Percentiles rank a stretch among this genome's conserved stretches.
phyloP scores from a whole-genome alignment of 2,329 filamentous ascomycete genomes.

The Fusarium globosum region DNA sequence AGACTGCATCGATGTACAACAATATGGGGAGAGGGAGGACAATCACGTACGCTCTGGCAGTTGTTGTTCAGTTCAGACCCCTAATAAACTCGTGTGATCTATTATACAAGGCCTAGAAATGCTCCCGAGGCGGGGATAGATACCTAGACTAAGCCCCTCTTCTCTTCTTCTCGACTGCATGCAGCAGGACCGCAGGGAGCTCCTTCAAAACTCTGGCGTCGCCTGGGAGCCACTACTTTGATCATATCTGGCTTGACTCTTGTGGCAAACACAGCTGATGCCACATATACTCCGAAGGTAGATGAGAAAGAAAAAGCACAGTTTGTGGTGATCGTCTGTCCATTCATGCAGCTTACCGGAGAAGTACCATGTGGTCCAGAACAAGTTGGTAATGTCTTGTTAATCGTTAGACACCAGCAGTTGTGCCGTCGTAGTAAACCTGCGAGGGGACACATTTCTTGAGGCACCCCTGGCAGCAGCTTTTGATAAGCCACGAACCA shows the following conservation, averaged over 20 bases:
- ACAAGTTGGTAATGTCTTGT: neutral
- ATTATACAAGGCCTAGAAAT: constrained; percentile 17
- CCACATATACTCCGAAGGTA: neutral
- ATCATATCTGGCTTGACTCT: neutral
- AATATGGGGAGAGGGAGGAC: neutral
- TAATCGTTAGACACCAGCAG: neutral
- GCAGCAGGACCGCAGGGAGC: neutral
- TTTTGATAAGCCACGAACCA: constrained; percentile 33
- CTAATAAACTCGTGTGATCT: constrained; percentile 7
- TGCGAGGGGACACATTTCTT: constrained; percentile 9
- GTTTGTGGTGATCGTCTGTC: neutral
- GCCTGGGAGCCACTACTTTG: neutral
- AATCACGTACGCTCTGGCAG: neutral
- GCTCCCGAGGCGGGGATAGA: neutral
- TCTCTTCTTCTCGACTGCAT: neutral
- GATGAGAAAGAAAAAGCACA: neutral
- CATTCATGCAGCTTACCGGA: neutral
- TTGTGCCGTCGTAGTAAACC: constrained; percentile 8
- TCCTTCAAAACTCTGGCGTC: neutral
- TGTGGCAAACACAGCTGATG: neutral
- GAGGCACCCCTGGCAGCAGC: constrained; percentile 20
- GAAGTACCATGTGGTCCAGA: constrained; percentile 2
- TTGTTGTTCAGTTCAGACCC: neutral
- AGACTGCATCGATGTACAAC: neutral
- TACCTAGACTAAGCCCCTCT: neutral